Evolutionary conservation across 1,139 yeast genomes (phyloP).

Genomic region (Lodderomyces beijingensis): DNA sequence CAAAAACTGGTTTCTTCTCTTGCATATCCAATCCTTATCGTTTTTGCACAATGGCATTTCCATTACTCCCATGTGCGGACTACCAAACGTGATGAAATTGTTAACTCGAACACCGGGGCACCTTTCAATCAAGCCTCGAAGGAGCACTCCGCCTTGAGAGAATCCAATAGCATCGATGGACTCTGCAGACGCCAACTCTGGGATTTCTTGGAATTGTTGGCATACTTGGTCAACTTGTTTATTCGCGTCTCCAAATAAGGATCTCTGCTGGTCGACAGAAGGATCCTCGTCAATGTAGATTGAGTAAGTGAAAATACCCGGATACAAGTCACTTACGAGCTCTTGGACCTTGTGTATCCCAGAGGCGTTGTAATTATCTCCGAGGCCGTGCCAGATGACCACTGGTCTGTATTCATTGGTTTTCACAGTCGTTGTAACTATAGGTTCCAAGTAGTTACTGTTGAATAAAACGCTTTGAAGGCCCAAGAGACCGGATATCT

Average conservation of each 20-base stretch:
- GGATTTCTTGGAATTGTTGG: conserved; percentile 31
- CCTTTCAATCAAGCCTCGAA: conserved; percentile 60
- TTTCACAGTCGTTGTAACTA: background rate
- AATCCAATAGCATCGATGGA: conserved; percentile 79
- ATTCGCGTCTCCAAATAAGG: conserved; percentile 60
- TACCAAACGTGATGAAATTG: conserved; percentile 68
- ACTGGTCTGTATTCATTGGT: conserved; percentile 42
- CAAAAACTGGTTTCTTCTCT: conserved; percentile 48
- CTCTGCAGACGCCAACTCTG: conserved; percentile 28
- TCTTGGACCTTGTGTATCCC: conserved; percentile 50
- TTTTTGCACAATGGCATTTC: conserved; percentile 62
- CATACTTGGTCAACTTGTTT: conserved; percentile 35
- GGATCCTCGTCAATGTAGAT: conserved; percentile 49
- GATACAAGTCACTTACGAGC: conserved; percentile 40
- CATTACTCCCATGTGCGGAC: conserved; percentile 76
- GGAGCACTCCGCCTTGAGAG: conserved; percentile 77
- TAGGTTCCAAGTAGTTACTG: too few relatives aligned
- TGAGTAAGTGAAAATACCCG: conserved; percentile 51
- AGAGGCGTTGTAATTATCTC: conserved; percentile 65
- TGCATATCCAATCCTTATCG: conserved; percentile 57
- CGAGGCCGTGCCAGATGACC: conserved; percentile 83
- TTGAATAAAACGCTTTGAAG: too few relatives aligned
- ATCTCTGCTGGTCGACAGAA: conserved; percentile 47
- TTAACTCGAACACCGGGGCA: conserved; percentile 48
- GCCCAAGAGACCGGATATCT: background rate